Evolutionary conservation across 1,284 basidiomycete species (phyloP), one percentile per base, ranked within the genome.

Genomic region (Psilocybe mexicana): DNA sequence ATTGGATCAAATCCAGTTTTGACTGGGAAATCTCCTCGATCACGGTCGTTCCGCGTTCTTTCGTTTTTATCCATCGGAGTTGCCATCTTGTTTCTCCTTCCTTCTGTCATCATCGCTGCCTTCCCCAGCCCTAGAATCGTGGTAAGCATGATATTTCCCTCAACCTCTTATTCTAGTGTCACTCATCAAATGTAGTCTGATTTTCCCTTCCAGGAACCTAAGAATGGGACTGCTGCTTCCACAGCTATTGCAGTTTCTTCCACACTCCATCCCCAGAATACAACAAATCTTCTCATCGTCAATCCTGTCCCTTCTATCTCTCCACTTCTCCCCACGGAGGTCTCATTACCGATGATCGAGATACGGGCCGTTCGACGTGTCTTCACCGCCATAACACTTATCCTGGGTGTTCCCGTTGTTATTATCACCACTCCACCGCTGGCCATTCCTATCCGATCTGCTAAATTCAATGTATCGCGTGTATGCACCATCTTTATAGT

Each of bases 341-440:
- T 65, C 36, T 26, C 47, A n/a, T 54, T 64, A 1, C 61, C 60
- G 7, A 45, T 44, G 8, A 49, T 68, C 43, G 63, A 63, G 38
- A 62, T 69, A 1, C 62, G 67, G 69, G 51, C 66, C 7, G 57
- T 66, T 23, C 59, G 66, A 28, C 62, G 77, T 51, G 71, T 79
- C 25, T 72, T 86, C n/a, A 77, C 80, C 52, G 75, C 81, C n/a
- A 65, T 75, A 8, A 82, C 81, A 2, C 80, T 90, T 23, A 70
- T 84, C 6, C 72, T 87, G 12, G 80, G 80, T 26, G 79, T 87
- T 28, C 88, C 88, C 1, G 75, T 79, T n/a, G 68, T 88, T 58
- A 65, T 90, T 38, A 73, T 85, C 48, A 83, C 84, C 6, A 75
- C 76, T 1, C 85, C 84, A 7, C 66, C 78, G 0, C 64, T 82